Conservation (phyloP, 2,329 filamentous ascomycete genomes). For the Shiraia bambusicola region DNA sequence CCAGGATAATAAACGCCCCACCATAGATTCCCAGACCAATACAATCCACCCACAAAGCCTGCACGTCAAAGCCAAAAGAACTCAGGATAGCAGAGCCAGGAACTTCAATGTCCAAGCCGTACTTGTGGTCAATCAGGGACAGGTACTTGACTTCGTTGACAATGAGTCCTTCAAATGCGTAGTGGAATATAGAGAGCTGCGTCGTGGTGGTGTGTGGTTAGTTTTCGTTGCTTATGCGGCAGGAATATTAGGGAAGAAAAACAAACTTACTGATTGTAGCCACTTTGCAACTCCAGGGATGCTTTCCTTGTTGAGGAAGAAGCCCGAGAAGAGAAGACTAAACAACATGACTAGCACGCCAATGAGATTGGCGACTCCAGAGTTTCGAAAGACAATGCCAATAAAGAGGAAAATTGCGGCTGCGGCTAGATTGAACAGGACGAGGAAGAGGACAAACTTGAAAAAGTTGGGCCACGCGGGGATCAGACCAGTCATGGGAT, state of each 20-base stretch:
- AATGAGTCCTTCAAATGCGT: constrained; percentile 92
- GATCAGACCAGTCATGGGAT: constrained; percentile 94
- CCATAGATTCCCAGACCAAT: constrained; percentile 80
- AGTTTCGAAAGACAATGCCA: constrained; percentile 90
- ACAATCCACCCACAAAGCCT: constrained; percentile 82
- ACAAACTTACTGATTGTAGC: constrained; percentile 71
- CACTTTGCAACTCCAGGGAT: constrained; percentile 84
- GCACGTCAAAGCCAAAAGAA: constrained; percentile 90
- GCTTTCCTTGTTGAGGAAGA: constrained; percentile 90
- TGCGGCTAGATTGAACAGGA: constrained; percentile 93
- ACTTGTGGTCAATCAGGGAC: constrained; percentile 89
- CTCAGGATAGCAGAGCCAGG: constrained; percentile 92
- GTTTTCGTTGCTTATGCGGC: no score
- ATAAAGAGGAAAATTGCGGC: constrained; percentile 94
- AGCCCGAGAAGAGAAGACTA: constrained; percentile 88
- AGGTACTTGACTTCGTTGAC: constrained; percentile 95
- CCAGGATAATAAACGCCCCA: constrained; percentile 78
- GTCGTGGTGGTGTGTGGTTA: no score
- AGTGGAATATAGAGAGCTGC: constrained; percentile 97
- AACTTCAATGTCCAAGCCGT: constrained; percentile 93
- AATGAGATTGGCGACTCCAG: constrained; percentile 87
- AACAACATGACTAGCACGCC: constrained; percentile 97
- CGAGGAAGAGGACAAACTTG: constrained; percentile 86
- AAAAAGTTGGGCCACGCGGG: constrained; percentile 81
- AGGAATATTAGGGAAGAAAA: neutral